These are phyloP conservation scores for Botrytis deweyae DNA, from an alignment of 2,329 filamentous ascomycete species.

Conservation along the genomic window DNA sequence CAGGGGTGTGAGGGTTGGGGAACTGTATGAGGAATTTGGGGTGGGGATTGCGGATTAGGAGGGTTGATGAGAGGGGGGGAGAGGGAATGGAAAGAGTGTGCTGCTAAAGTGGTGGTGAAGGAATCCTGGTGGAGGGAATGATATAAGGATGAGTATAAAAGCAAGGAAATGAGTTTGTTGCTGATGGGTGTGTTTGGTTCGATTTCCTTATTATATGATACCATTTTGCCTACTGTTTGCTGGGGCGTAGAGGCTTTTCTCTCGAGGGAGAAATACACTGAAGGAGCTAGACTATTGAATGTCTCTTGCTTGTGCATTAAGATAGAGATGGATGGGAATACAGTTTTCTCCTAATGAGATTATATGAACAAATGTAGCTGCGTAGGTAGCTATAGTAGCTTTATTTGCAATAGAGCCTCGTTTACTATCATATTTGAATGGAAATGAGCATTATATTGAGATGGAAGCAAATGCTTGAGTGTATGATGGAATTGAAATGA, in stretches of 20 bases:
- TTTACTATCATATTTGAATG: background rate
- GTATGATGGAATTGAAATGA: background rate
- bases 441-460: background rate
- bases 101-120: background rate
- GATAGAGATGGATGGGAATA: background rate
- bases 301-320: background rate
- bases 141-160: too few species aligned
- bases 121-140: background rate
- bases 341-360: background rate
- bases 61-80: background rate
- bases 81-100: background rate
- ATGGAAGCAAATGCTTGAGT: too few species aligned
- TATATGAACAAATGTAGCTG: background rate
- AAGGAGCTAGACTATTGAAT: background rate
- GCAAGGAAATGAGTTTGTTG: background rate
- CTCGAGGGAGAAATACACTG: too few species aligned
- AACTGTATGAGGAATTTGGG: constrained; percentile 41
- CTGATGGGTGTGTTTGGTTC: background rate
- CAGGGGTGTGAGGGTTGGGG: constrained; percentile 48
- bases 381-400: background rate
- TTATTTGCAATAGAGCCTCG: background rate
- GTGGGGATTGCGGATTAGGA: constrained; percentile 37
- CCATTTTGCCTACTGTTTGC: background rate
- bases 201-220: constrained; percentile 4
- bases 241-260: background rate